Evolutionary conservation across 768 basidiomycete species (phyloP).

Genomic region (Trametes gibbosa): DNA sequence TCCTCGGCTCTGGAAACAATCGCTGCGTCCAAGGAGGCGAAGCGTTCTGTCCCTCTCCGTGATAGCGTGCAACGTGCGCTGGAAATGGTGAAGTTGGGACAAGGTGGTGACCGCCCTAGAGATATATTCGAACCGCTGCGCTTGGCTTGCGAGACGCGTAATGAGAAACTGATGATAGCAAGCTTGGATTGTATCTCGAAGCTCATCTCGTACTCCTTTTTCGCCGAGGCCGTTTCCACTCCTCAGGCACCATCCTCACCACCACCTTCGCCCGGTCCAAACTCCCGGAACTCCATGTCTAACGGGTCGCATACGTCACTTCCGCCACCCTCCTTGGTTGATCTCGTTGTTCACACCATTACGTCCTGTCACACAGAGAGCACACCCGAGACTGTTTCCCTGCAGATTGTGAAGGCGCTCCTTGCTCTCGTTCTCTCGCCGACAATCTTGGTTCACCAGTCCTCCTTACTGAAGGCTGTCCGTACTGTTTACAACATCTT

Average conservation of each 20-base stretch:
- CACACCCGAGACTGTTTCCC: conserved; percentile 85
- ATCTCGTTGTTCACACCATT: conserved; percentile 92
- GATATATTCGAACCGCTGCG: conserved; percentile 96
- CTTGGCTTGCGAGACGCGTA: conserved; percentile 92
- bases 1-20: conserved; percentile 85
- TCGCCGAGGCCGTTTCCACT: conserved; percentile 60
- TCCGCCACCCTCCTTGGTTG: conserved; percentile 77
- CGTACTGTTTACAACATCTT: conserved; percentile 99
- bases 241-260: conserved; percentile 59
- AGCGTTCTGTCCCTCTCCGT: conserved; percentile 73
- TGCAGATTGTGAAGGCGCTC: conserved; percentile 96
- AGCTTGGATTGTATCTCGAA: conserved; percentile 98
- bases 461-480: conserved; percentile 91
- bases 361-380: conserved; percentile 87
- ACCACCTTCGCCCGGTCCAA: conserved; percentile 64
- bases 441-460: conserved; percentile 89
- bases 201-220: conserved; percentile 96
- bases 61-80: conserved; percentile 80
- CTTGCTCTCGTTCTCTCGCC: conserved; percentile 86
- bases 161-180: conserved; percentile 92
- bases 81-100: conserved; percentile 74
- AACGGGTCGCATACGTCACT: conserved; percentile 46
- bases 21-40: conserved; percentile 84
- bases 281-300: conserved; percentile 42
- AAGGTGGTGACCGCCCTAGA: conserved; percentile 73